Evolutionary conservation across 2,329 filamentous ascomycete genomes (phyloP), one percentile per base, ranked within the genome.

Genomic region (Fusarium albidum): DNA sequence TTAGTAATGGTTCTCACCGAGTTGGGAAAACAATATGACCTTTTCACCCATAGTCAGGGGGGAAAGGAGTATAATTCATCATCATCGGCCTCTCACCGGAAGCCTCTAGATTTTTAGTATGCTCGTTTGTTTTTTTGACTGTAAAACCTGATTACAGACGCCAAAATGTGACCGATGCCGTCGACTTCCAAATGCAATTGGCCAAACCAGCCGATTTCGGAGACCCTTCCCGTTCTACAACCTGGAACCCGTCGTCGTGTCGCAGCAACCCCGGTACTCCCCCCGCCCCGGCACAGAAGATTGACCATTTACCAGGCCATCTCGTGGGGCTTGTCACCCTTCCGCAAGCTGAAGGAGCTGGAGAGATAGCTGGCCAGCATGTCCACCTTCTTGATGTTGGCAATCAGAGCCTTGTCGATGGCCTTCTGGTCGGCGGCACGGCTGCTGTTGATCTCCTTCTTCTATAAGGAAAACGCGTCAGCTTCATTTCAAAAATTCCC

Each of bases 311-410:
- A 99, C 88, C 94, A 99, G 83, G 91, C 91, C 95, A 99, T 98
- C 88, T 96, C 91, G 84, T 99, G 95, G 82, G 95, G 95, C 89
- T 94, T 93, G 87, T 99, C 94, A 76, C 95, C 95, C 86, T 93
- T 97, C 83, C 94, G 91, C 81, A 99, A 89, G 88, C 91, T 96
- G 91, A 99, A 99, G 77, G 89, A 92, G 80, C 89, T 91, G 76
- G 86, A 86, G 72, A 99, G 91, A 88, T 99, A 99, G 83, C 89
- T 91, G 77, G 87, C 81, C 72, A 99, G 90, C 81, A 94, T 84
- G 71, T 92, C 90, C 80, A 96, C 92, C 89, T 98, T 97, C 91
- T 98, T 98, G 86, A 99, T 95, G 81, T 83, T 90, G 80, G 91
- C 87, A 73, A 99, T 82, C 75, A 99, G 84, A 70, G 92, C 88